Percentiles rank a stretch among this genome's conserved stretches.
Conservation (phyloP, 2,329 filamentous ascomycete genomes). For the Alternaria hordeiaustralica region DNA sequence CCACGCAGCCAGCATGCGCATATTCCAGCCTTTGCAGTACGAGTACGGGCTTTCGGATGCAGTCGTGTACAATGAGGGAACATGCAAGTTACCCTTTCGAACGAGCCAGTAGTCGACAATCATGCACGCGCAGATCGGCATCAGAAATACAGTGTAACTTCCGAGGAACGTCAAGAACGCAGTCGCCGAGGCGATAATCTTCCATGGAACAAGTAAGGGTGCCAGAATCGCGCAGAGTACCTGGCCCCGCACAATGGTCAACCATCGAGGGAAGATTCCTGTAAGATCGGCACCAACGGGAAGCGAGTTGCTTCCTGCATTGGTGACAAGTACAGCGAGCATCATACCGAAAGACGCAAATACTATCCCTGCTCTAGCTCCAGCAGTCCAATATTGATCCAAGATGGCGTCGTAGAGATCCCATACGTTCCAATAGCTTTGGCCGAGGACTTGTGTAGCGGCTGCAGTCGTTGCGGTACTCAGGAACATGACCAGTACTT, state of each 20-base stretch:
- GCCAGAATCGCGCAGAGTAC: slow-evolving; percentile 25
- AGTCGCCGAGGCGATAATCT: slow-evolving; percentile 31
- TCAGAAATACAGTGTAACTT: slow-evolving; percentile 35
- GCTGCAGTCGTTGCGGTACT: slow-evolving; percentile 24
- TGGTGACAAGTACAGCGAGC: slow-evolving; percentile 33
- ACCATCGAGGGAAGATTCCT: slow-evolving; percentile 30
- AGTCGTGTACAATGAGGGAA: slow-evolving; percentile 22
- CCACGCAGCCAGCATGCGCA: slow-evolving; percentile 28
- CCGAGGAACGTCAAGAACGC: slow-evolving; percentile 38
- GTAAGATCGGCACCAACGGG: slow-evolving; percentile 34
- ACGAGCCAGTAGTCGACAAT: slow-evolving; percentile 27
- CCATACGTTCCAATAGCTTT: slow-evolving; percentile 34
- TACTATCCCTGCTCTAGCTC: slow-evolving; percentile 33
- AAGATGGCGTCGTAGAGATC: slow-evolving; percentile 25
- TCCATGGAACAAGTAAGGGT: slow-evolving; percentile 31
- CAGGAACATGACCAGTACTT: slow-evolving; percentile 28
- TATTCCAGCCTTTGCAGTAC: slow-evolving; percentile 29
- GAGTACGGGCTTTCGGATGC: slow-evolving; percentile 18
- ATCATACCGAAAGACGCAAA: slow-evolving; percentile 35
- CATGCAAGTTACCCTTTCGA: slow-evolving; percentile 27
- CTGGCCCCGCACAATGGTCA: slow-evolving; percentile 35
- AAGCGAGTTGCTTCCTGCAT: slow-evolving; percentile 37
- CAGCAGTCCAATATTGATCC: slow-evolving; percentile 27
- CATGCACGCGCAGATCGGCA: slow-evolving; percentile 31
- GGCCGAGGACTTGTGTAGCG: slow-evolving; percentile 25